phyloP scores from a whole-genome alignment of 2,329 filamentous ascomycete species.

The Sporothrix brasiliensis region DNA sequence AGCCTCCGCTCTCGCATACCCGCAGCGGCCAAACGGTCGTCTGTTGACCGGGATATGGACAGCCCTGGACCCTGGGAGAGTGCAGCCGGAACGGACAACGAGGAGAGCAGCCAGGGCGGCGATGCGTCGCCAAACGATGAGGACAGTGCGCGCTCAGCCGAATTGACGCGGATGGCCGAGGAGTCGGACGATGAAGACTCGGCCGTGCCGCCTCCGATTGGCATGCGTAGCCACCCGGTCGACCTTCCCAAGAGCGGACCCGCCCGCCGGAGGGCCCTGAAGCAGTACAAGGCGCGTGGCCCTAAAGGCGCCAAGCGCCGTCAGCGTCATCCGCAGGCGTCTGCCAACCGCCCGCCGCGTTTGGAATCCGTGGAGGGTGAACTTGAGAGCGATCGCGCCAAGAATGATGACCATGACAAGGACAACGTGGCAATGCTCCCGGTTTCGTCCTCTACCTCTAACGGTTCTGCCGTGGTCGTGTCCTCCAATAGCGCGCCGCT shows the following conservation, averaged over 20 bases:
- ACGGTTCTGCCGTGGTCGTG: constrained; percentile 40
- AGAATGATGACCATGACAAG: not conserved
- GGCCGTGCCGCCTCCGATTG: constrained; percentile 32
- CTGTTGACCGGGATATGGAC: constrained; percentile 52
- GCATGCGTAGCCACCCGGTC: constrained; percentile 31
- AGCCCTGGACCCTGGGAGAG: constrained; percentile 54
- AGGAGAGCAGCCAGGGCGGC: constrained; percentile 43
- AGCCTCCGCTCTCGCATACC: constrained; percentile 43
- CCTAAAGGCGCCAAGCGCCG: constrained; percentile 49
- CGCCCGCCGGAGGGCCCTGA: constrained; percentile 45
- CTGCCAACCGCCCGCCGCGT: not conserved
- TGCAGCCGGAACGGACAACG: constrained; percentile 54
- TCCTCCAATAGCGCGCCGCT: constrained; percentile 59
- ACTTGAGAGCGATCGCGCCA: not conserved
- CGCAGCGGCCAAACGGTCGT: constrained; percentile 37
- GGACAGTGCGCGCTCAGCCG: not conserved
- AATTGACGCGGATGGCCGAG: constrained; percentile 43
- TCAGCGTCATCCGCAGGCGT: not conserved
- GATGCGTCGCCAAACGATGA: constrained; percentile 44
- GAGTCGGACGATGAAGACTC: constrained; percentile 39
- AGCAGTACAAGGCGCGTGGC: constrained; percentile 51
- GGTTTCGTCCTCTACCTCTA: constrained; percentile 38
- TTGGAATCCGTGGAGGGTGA: constrained; percentile 13
- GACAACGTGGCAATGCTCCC: not conserved
- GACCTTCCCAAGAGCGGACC: constrained; percentile 36